phyloP scores from a whole-genome alignment of 129 eudicot genomes.

The Flaveria brownii region DNA sequence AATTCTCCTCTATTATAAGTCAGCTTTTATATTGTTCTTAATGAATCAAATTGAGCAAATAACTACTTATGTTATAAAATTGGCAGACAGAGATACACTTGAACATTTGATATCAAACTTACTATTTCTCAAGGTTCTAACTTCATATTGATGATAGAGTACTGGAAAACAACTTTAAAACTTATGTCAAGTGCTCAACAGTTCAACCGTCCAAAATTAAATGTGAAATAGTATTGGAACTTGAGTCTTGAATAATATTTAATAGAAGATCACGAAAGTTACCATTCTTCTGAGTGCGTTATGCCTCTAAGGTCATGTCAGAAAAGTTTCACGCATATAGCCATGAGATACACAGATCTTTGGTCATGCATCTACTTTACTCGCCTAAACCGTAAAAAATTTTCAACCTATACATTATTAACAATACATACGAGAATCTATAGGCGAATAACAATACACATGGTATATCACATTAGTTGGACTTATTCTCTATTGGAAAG shows the following conservation, averaged over 20 bases:
- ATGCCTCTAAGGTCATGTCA: not conserved
- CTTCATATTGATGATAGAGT: not conserved
- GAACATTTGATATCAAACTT: conserved; percentile 7
- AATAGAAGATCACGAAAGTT: not conserved
- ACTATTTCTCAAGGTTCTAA: not conserved
- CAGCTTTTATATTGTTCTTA: conserved; percentile 4
- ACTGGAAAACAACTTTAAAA: not conserved
- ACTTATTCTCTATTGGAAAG: not conserved
- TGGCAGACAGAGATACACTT: not conserved
- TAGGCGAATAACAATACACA: not conserved
- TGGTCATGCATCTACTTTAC: not conserved
- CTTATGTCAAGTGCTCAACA: not conserved
- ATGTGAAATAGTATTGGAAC: not conserved
- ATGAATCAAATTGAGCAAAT: not conserved
- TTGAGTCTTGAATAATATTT: not conserved
- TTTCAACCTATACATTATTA: not conserved
- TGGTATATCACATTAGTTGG: not conserved
- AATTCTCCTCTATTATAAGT: not conserved
- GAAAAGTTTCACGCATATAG: not conserved
- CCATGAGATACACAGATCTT: not conserved
- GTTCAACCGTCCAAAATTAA: not conserved
- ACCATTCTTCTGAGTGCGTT: not conserved
- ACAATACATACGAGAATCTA: not conserved
- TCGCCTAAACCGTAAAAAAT: not conserved
- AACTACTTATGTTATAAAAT: conserved; percentile 3